Evolutionary conservation across 2,329 filamentous ascomycete genomes (phyloP), one percentile per base, ranked within the genome.

Genomic region (Aphanoascus verrucosus): DNA sequence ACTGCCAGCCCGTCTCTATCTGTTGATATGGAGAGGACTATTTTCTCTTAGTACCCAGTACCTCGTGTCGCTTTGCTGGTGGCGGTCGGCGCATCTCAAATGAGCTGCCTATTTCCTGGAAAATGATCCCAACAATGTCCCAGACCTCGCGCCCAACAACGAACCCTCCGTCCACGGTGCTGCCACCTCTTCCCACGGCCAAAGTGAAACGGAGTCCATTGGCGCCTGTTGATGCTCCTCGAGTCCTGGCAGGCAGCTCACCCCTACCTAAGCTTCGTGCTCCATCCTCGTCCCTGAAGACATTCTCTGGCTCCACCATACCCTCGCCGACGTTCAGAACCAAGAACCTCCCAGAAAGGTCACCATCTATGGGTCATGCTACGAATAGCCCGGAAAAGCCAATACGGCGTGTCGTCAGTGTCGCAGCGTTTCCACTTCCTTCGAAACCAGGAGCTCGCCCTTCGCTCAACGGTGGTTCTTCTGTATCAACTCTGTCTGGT

Each of bases 341-440:
- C 4, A 73, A 76, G 48, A 49, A 49, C 20, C 77, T 80, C 4
- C 75, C 80, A 14, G 73, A 80, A 15, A 79, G 78, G 55, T 74
- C 78, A 1, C 69, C 76, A 5, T 76, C 81, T 7, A 74, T 73
- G 35, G 70, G 81, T 12, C 82, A 80, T 57, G 73, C 74, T 4
- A 62, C 75, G 23, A 47, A 42, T 11, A 72, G 72, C 32, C 74
- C 80, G 4, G 81, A 82, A 23, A 90, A 84, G 68, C 81, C 83
- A 1, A 70, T 96, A 53, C 82, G 89, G 57, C 94, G 94, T 70
- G 86, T 86, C 0, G 85, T 94, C 63, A 96, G 90, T 75, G 94
- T 96, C 64, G 91, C 90, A 65, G 84, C 88, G 0, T 96, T 97
- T 64, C 91, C 91, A 31, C 86, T 94, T 59, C 91, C 91, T 12